Evolutionary conservation across 768 basidiomycete species (phyloP), one percentile per base, ranked within the genome.

Genomic region (Lyophyllum shimeji): DNA sequence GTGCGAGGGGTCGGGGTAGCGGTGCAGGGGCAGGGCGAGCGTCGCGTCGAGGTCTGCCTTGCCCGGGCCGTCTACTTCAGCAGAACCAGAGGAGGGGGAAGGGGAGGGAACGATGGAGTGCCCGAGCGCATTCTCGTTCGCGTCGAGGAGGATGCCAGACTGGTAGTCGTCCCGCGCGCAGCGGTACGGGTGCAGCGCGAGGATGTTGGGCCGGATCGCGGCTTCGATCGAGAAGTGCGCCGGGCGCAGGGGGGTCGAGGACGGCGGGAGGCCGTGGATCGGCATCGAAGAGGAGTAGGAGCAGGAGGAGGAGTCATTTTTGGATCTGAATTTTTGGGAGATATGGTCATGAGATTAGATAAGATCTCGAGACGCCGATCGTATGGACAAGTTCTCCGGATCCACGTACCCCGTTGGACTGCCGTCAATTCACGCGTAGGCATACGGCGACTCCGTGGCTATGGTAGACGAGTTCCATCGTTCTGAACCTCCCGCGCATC

Each of bases 81-180:
- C n/a, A n/a, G n/a, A n/a, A n/a, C n/a, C n/a, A n/a, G 79, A 58
- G 47, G 77, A 74, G 25, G 69, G 44, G 15, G 69, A 64, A 15
- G 73, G 63, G 9, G 65, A 65, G 0, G 69, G 60, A 23, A 78
- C 73, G 34, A 98, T 88, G 1, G 91, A 87, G 67, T 92, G 91
- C 0, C 97, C 96, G 33, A 95, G 79, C 0, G 96, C 83, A 68
- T 99, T 98, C 76, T 99, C 97, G 72, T 99, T 99, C 13, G 97
- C 97, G 63, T 99, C 97, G 20, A 99, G 83, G 24, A 99, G 83
- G 64, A 98, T 87, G 21, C 95, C 95, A 2, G 83, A 76, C 46
- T 86, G 84, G 74, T 97, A 99, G 74, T 99, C 96, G 65, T 99
- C 96, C 46, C 97, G 80, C 0, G 97, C 97, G 64, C 95, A 98